Percentiles rank a stretch among this genome's conserved stretches.
These are phyloP conservation scores for Scenedesmus sp. DNA, from an alignment of 163 green algal genomes.

Conservation along the genomic window DNA sequence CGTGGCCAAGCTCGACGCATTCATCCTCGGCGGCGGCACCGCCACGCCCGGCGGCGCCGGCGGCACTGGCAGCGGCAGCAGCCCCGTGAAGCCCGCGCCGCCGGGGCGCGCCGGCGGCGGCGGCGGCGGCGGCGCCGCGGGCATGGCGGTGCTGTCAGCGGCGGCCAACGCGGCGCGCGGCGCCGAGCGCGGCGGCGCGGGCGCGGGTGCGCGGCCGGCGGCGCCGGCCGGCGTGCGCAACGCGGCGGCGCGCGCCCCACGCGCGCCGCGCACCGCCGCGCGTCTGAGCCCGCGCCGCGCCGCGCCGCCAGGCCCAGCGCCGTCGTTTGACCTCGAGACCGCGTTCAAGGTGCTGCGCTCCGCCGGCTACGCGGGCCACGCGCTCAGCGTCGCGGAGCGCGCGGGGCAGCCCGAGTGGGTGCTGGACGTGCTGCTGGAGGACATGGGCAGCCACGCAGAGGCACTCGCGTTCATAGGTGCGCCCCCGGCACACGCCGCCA, in stretches of 20 bases:
- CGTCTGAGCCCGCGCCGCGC: too few relatives aligned
- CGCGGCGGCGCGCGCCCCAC: too few relatives aligned
- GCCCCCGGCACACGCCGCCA: neutral
- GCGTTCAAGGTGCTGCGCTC: slow-evolving; percentile 74
- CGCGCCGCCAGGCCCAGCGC: too few relatives aligned
- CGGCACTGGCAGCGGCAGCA: slow-evolving; percentile 25
- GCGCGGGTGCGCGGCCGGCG: neutral
- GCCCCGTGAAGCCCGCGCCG: neutral
- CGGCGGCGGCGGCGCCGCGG: neutral
- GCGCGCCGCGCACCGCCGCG: too few relatives aligned
- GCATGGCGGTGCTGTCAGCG: slow-evolving; percentile 18
- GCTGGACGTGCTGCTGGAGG: slow-evolving; percentile 90
- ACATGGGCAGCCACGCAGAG: slow-evolving; percentile 73
- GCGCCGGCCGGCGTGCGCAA: neutral
- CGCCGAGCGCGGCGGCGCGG: neutral
- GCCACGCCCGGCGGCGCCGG: too few relatives aligned
- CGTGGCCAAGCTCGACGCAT: slow-evolving; percentile 81
- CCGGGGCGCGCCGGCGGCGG: neutral
- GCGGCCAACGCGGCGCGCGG: neutral
- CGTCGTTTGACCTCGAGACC: slow-evolving; percentile 60
- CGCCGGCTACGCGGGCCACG: slow-evolving; percentile 91
- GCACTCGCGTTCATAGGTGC: slow-evolving; percentile 77
- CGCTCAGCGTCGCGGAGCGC: slow-evolving; percentile 80
- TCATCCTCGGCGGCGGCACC: slow-evolving; percentile 72
- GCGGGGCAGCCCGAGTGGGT: slow-evolving; percentile 73